phyloP scores from a whole-genome alignment of 306 rosid genomes.

The Gynostemma pentaphyllum region DNA sequence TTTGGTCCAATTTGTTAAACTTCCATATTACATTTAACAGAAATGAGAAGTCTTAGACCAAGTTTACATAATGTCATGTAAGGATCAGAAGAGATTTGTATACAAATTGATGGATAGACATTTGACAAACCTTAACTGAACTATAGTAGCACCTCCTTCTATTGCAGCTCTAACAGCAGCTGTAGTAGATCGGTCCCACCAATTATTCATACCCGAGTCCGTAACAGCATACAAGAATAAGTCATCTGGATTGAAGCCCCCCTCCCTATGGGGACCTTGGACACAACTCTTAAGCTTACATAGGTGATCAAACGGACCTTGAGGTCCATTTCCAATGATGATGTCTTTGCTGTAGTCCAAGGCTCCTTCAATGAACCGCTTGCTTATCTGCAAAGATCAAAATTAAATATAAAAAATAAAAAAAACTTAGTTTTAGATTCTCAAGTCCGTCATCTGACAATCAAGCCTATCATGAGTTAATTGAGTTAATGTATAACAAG shows the following conservation, averaged over 20 bases:
- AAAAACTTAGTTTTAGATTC: neutral
- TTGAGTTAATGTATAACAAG: neutral
- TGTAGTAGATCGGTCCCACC: slow-evolving; percentile 78
- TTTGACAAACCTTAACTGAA: slow-evolving; percentile 68
- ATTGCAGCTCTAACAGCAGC: slow-evolving; percentile 85
- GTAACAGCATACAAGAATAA: slow-evolving; percentile 80
- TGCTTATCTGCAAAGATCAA: slow-evolving; percentile 52
- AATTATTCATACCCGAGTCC: slow-evolving; percentile 69
- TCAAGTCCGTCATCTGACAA: neutral
- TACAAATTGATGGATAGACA: neutral
- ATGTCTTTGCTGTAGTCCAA: slow-evolving; percentile 71
- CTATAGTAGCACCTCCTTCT: slow-evolving; percentile 86
- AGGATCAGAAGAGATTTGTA: neutral
- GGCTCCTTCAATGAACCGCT: slow-evolving; percentile 48
- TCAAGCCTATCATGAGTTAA: neutral
- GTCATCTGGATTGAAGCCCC: slow-evolving; percentile 49
- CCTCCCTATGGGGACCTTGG: slow-evolving; percentile 30
- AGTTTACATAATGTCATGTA: too few species aligned
- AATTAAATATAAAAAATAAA: too few species aligned
- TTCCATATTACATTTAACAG: too few species aligned
- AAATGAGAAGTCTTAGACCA: too few species aligned
- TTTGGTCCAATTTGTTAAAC: too few species aligned
- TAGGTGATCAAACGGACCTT: slow-evolving; percentile 85
- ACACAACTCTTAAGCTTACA: slow-evolving; percentile 34
- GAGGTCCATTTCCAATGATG: slow-evolving; percentile 70